Base-by-base conservation (phyloP, 768 basidiomycete genomes). In the Kwoniella sp. region DNA sequence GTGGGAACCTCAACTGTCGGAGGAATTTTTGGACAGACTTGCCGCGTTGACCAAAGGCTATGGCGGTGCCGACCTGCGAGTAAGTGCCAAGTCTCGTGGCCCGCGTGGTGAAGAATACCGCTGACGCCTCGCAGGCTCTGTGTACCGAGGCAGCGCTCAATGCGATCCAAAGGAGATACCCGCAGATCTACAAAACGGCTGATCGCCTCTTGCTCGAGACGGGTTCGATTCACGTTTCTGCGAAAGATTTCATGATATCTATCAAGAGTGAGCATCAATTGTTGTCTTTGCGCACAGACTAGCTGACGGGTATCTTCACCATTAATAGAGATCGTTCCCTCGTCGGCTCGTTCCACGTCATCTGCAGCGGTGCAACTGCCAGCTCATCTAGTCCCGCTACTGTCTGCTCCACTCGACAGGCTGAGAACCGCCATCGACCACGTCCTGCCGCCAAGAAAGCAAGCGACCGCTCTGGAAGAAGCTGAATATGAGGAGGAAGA, bases 71-170 rank as follows among this genome's bases (percentile, higher is more conserved):
- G 95, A 99, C 79, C 73, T 99, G 50, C 78, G 95, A 75, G 93
- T 93, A 61, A 57, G 87, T 77, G 23, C 15, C 3, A 23, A 23
- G 25, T 19, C 15, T 40, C 19, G 7, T 23, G 10, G 23, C 5
- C 4, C 23, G 12, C 17, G 33, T 25, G 3, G 2, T 19, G 37
- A 43, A 31, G 3, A 38, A 15, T 12, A 29, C 15, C 26, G 27
- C 33, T 43, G 14, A 14, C 27, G 12, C 34, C 7, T 48, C 6
- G 5, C 47, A 83, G 92, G 93, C 95, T 0, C 77, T 99, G 3
- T 96, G 93, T 63, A 98, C 95, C 5, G 95, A 99, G 76, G 90
- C 95, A 9, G 88, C 91, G 1, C 73, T 99, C 62, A 98, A 98
- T 66, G 93, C 93, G 0, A 87, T 99, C 20, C 95, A 99, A 69